These are phyloP conservation scores for Verticillium dahliae DNA, from an alignment of 2,329 filamentous ascomycete species.

Conservation along the genomic window DNA sequence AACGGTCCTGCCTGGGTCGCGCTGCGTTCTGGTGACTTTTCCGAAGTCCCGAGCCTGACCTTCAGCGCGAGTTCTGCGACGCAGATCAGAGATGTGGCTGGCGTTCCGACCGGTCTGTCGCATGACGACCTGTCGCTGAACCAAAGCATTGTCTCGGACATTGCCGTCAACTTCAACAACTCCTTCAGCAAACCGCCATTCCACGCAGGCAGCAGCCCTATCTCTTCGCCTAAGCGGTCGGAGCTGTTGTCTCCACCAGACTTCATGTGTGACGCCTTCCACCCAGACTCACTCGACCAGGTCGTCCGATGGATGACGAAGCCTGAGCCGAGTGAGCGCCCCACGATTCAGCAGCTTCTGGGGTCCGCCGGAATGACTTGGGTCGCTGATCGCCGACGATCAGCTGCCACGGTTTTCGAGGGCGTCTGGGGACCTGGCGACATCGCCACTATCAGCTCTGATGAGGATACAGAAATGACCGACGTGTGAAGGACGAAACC, in stretches of 20 bases:
- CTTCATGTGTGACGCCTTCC: conserved; percentile 78
- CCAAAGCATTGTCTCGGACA: conserved; percentile 11
- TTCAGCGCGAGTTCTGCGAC: conserved; percentile 54
- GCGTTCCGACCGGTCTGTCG: conserved; percentile 10
- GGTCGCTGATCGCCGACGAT: conserved; percentile 69
- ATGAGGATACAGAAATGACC: conserved; percentile 51
- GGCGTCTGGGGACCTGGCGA: conserved; percentile 88
- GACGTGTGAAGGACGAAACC: conserved; percentile 36
- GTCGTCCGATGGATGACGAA: conserved; percentile 86
- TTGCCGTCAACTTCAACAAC: conserved; percentile 24
- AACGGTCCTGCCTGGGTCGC: conserved; percentile 90
- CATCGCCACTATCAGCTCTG: conserved; percentile 28
- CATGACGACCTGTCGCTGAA: conserved; percentile 8
- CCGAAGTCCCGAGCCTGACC: conserved; percentile 80
- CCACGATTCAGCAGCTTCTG: conserved; percentile 68
- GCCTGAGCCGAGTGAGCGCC: conserved; percentile 66
- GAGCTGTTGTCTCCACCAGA: conserved; percentile 60
- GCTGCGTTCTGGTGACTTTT: conserved; percentile 81
- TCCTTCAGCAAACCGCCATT: conserved; percentile 23
- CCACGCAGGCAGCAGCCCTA: conserved; percentile 23
- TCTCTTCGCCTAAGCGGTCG: conserved; percentile 41
- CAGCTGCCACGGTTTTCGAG: conserved; percentile 91
- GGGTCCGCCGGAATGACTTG: conserved; percentile 69
- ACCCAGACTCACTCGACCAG: conserved; percentile 72
- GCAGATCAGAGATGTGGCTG: conserved; percentile 8